Base-by-base conservation (phyloP, 2,329 filamentous ascomycete species). In the Ceratocystis cubensis region DNA sequence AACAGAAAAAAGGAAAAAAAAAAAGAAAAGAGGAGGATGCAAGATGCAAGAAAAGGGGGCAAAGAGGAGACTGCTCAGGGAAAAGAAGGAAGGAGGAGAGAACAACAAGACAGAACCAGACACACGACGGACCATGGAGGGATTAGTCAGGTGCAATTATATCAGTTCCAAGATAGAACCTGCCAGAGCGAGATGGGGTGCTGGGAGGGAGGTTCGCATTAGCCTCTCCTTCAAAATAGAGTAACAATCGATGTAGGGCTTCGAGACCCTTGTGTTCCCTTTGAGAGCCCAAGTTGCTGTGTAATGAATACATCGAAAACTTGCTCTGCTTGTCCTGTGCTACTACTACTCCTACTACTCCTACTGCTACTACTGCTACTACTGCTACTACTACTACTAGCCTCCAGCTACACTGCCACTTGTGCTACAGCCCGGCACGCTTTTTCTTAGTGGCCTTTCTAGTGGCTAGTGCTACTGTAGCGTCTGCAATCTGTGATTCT, bases 401-500 rank as follows among this genome's bases (percentile, higher is more conserved):
- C 46, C 46, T 50, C n/a, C 10, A 50, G 17, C 46, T 22, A n/a
- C 46, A n/a, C 46, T 50, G n/a, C n/a, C n/a, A 50, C 46, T 22
- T n/a, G 46, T 22, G n/a, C 6, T n/a, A n/a, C 46, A 50, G 46
- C 46, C 46, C 17, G 46, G n/a, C 46, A 50, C n/a, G 5, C 46
- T 22, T 50, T 13, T 10, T 37, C 33, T n/a, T 50, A 13, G n/a
- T 50, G 46, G 6, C 46, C 46, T 17, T 50, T 37, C 33, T 37
- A 37, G 33, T 37, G 33, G 33, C 33, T 37, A n/a, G 53, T 57
- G 28, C 53, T 59, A 59, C 53, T 30, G 53, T 59, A 37, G 15
- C 53, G n/a, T 33, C 15, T 59, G 28, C 13, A 59, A 33, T 59
- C 53, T 25, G 53, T 59, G 53, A 59, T 59, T 59, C 53, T 59